Conservation (phyloP, 768 basidiomycete species). For the Gymnopilus dilepis region DNA sequence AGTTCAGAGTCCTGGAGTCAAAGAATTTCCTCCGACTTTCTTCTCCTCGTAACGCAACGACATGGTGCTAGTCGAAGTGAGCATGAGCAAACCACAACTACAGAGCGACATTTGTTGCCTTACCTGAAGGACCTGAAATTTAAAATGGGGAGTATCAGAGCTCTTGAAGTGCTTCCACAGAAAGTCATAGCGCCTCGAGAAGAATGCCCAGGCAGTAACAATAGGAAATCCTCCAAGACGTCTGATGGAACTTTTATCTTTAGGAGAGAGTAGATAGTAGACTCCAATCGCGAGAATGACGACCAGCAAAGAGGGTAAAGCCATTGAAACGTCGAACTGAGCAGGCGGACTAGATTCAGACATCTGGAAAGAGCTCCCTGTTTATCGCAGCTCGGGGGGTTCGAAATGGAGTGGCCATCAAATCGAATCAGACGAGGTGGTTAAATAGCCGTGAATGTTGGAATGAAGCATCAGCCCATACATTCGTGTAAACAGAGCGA, state of each 20-base stretch:
- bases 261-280: slow-evolving; percentile 9
- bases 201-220: slow-evolving; percentile 38
- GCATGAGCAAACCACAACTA: background rate
- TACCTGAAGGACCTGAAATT: slow-evolving; percentile 36
- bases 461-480: too few species aligned
- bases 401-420: too few species aligned
- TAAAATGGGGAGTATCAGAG: slow-evolving; percentile 30
- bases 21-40: slow-evolving; percentile 39
- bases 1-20: slow-evolving; percentile 32
- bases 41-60: slow-evolving; percentile 38
- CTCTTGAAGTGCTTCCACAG: slow-evolving; percentile 31
- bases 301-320: background rate
- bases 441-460: too few species aligned
- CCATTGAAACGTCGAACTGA: background rate
- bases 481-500: too few species aligned
- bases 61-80: slow-evolving; percentile 23
- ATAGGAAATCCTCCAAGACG: slow-evolving; percentile 33
- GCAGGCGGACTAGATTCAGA: background rate
- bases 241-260: slow-evolving; percentile 13
- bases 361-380: background rate
- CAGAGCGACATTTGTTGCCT: background rate
- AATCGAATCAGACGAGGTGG: too few species aligned
- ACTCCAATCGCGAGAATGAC: slow-evolving; percentile 3
- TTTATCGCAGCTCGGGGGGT: too few species aligned
- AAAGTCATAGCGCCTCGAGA: slow-evolving; percentile 37